Conservation (phyloP, 2,329 filamentous ascomycete species). For the Hirsutella rhossiliensis region DNA sequence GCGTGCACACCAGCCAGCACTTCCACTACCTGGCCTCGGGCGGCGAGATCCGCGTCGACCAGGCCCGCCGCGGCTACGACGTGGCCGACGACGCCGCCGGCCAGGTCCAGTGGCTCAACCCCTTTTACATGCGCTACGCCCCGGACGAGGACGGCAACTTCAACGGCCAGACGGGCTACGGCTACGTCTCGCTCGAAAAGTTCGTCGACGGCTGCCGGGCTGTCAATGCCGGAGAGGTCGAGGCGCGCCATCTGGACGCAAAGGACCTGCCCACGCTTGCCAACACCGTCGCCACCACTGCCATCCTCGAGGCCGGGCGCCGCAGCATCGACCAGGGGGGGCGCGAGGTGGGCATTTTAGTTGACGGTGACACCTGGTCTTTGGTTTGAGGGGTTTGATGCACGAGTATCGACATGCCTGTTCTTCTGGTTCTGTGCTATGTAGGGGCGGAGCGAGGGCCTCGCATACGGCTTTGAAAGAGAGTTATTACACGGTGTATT, state of each 20-base stretch:
- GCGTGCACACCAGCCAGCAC: conserved; percentile 94
- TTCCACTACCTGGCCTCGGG: conserved; percentile 85
- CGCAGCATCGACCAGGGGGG: conserved; percentile 67
- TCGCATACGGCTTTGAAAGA: too few relatives aligned
- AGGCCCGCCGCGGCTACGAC: conserved; percentile 90
- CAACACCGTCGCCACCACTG: conserved; percentile 86
- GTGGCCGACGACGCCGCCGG: conserved; percentile 69
- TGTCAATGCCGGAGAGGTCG: conserved; percentile 62
- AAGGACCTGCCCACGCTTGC: conserved; percentile 73
- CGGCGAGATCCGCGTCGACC: conserved; percentile 81
- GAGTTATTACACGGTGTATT: too few relatives aligned
- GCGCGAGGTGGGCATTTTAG: conserved; percentile 62
- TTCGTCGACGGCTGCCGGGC: conserved; percentile 79
- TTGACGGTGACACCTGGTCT: conserved; percentile 55
- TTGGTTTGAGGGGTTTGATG: conserved; percentile 30
- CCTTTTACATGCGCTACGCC: conserved; percentile 91
- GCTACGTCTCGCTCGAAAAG: conserved; percentile 91
- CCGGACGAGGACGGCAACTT: conserved; percentile 95
- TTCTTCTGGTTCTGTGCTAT: too few relatives aligned
- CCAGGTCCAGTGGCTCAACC: conserved; percentile 77
- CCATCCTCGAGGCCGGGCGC: conserved; percentile 79
- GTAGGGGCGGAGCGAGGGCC: too few relatives aligned
- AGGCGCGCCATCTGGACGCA: conserved; percentile 63
- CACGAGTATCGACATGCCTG: too few relatives aligned
- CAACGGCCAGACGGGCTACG: conserved; percentile 80